Conservation (phyloP, 441 rosid genomes). For the Adansonia gregorii region DNA sequence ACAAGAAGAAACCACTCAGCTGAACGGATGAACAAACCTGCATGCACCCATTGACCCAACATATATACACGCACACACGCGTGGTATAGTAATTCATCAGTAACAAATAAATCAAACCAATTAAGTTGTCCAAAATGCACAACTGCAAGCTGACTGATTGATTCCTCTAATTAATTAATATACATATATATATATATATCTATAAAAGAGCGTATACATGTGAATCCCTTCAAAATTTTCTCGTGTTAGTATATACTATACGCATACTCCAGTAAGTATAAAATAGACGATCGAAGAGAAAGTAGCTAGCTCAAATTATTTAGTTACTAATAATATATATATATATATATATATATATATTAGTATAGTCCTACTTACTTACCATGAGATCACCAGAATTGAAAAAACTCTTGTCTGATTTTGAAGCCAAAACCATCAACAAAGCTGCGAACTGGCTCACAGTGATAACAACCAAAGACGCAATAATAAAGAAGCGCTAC, state of each 20-base stretch:
- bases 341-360: no score
- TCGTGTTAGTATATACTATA: no score
- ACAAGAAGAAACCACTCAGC: conserved; percentile 71
- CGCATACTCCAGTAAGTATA: no score
- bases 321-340: no score
- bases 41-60: neutral
- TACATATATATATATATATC: no score
- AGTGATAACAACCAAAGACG: conserved; percentile 58
- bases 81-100: neutral
- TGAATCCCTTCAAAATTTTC: no score
- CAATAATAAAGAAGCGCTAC: conserved; percentile 67
- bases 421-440: conserved; percentile 56
- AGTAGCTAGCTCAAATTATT: neutral
- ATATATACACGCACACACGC: no score
- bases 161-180: no score
- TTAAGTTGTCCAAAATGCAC: no score
- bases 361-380: conserved; percentile 12
- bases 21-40: conserved; percentile 83
- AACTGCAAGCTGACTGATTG: no score
- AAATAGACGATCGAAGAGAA: neutral
- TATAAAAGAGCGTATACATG: no score
- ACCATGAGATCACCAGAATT: conserved; percentile 80
- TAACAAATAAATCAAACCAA: neutral
- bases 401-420: conserved; percentile 63
- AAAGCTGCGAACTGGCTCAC: conserved; percentile 71